These are phyloP conservation scores for Malus asiatica DNA, from an alignment of 306 rosid genomes.

Conservation along the genomic window DNA sequence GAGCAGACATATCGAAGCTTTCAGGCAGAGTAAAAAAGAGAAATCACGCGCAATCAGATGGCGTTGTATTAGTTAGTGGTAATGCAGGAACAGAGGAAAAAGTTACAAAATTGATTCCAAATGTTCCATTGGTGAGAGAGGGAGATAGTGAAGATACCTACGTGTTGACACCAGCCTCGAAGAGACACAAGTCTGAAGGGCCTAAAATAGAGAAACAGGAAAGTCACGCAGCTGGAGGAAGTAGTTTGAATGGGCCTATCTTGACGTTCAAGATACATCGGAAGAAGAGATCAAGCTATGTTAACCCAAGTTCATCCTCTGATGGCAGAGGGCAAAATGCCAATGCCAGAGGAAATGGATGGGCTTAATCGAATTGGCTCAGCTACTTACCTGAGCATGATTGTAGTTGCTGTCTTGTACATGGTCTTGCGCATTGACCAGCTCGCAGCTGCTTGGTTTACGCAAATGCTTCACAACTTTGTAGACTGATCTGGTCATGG, in stretches of 20 bases:
- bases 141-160: conserved; percentile 56
- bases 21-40: conserved; percentile 49
- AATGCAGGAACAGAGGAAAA: conserved; percentile 37
- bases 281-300: conserved; percentile 82
- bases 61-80: conserved; percentile 33
- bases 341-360: conserved; percentile 61
- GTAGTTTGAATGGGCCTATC: conserved; percentile 47
- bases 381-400: neutral
- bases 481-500: neutral
- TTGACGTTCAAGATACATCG: conserved; percentile 77
- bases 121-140: conserved; percentile 32
- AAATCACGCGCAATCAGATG: conserved; percentile 42
- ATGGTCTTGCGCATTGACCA: conserved; percentile 17
- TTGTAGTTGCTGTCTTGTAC: conserved; percentile 15
- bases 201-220: conserved; percentile 38
- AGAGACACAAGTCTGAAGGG: conserved; percentile 56
- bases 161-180: conserved; percentile 36
- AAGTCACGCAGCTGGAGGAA: conserved; percentile 32
- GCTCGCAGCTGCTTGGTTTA: neutral
- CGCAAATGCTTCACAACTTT: neutral
- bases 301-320: conserved; percentile 42
- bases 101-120: conserved; percentile 31
- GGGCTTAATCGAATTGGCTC: conserved; percentile 38
- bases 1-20: conserved; percentile 57
- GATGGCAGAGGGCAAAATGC: conserved; percentile 63